A percentile compares a stretch with the other conserved stretches of the same genome.
These are phyloP conservation scores for Xanthoconium stramineum DNA, from an alignment of 768 basidiomycete species.

Conservation along the genomic window DNA sequence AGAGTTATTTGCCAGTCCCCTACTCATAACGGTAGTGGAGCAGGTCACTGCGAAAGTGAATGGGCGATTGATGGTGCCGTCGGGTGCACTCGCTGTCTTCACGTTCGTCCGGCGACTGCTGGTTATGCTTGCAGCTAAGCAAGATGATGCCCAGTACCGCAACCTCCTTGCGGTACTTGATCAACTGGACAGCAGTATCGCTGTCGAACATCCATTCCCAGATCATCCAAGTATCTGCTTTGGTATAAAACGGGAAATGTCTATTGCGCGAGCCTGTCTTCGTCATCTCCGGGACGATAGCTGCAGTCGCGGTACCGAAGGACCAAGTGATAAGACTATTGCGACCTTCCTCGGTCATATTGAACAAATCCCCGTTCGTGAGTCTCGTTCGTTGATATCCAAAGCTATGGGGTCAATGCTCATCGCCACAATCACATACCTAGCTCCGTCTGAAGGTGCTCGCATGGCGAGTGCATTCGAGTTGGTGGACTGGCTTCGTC, in stretches of 20 bases:
- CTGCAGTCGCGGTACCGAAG: not conserved
- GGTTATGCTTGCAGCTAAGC: constrained; percentile 54
- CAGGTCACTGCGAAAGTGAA: constrained; percentile 68
- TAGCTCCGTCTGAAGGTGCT: constrained; percentile 38
- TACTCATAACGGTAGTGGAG: constrained; percentile 78
- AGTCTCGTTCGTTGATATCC: constrained; percentile 23
- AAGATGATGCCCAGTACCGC: constrained; percentile 38
- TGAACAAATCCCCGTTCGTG: constrained; percentile 46
- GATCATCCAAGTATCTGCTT: constrained; percentile 33
- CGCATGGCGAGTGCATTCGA: constrained; percentile 46
- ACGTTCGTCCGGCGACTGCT: constrained; percentile 64
- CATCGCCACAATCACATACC: not conserved
- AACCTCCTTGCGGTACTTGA: constrained; percentile 30
- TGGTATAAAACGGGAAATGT: constrained; percentile 46
- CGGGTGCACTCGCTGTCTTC: constrained; percentile 60
- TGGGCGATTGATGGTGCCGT: constrained; percentile 51
- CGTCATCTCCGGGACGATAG: constrained; percentile 23
- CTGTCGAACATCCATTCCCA: constrained; percentile 28
- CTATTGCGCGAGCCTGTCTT: constrained; percentile 39
- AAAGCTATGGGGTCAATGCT: not conserved
- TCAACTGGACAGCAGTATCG: constrained; percentile 38
- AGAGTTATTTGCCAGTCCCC: constrained; percentile 58
- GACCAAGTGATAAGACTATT: constrained; percentile 19
- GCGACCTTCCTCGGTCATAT: constrained; percentile 44
- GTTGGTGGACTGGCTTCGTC: constrained; percentile 62